Evolutionary conservation across 2,329 filamentous ascomycete species (phyloP).

Genomic region (Phaeophleospora eucalypticola): DNA sequence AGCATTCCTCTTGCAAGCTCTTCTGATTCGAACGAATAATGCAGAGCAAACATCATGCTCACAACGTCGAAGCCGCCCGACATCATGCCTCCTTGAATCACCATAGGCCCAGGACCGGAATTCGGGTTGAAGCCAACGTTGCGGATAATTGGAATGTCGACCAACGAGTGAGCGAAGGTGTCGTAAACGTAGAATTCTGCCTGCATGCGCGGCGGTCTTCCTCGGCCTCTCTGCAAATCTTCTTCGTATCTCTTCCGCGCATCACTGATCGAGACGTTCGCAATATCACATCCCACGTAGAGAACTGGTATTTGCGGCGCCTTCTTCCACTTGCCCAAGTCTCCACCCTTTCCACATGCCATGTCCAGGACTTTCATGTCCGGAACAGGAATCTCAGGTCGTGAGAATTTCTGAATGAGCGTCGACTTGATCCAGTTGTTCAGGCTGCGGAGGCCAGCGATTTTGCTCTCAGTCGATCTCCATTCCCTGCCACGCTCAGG

Average conservation of each 20-base stretch:
- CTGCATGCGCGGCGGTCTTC: constrained; percentile 49
- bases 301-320: constrained; percentile 86
- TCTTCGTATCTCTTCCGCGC: constrained; percentile 74
- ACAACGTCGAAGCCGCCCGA: constrained; percentile 88
- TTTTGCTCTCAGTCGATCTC: constrained; percentile 88
- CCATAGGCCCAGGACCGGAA: constrained; percentile 53
- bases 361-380: constrained; percentile 81
- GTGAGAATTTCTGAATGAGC: constrained; percentile 90
- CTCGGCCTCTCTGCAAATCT: constrained; percentile 32
- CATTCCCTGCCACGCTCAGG: constrained; percentile 91
- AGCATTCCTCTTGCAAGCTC: constrained; percentile 88
- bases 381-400: constrained; percentile 41
- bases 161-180: constrained; percentile 81
- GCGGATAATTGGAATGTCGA: constrained; percentile 73
- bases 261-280: constrained; percentile 86
- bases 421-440: constrained; percentile 99
- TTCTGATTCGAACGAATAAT: constrained; percentile 95
- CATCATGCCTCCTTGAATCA: constrained; percentile 62
- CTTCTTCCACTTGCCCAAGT: constrained; percentile 92
- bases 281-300: constrained; percentile 91
- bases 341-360: constrained; percentile 94
- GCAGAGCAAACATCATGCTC: constrained; percentile 99
- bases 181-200: constrained; percentile 87
- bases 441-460: constrained; percentile 89
- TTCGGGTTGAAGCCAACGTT: constrained; percentile 83